Conservation (phyloP, 1,284 basidiomycete species). For the Caloboletus firmus region DNA sequence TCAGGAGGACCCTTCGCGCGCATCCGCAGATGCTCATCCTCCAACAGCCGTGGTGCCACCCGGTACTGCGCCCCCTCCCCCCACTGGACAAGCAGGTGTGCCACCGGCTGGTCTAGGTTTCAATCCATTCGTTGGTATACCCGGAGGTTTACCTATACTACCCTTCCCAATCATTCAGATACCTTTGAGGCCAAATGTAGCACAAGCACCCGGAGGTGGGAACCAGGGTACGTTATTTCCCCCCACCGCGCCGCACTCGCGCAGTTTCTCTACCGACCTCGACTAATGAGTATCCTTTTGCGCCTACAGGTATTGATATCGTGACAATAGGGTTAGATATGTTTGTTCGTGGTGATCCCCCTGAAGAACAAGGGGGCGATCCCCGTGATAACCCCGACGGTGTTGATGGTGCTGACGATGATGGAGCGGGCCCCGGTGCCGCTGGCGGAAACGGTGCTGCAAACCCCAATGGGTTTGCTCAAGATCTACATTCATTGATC, state of each 20-base stretch:
- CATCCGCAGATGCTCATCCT: constrained; percentile 1
- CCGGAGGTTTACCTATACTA: constrained; percentile 26
- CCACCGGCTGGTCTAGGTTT: constrained; percentile 13
- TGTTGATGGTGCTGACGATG: constrained; percentile 2
- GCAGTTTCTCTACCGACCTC: constrained; percentile 20
- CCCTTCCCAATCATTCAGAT: constrained; percentile 31
- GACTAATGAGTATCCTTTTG: constrained; percentile 15
- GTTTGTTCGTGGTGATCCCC: constrained; percentile 28
- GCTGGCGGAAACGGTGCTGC: constrained; percentile 17
- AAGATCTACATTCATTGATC: constrained; percentile 27
- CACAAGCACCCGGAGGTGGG: constrained; percentile 11
- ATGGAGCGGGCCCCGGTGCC: constrained; percentile 3
- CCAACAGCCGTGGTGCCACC: constrained; percentile 1
- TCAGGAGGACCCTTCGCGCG: constrained; percentile 1
- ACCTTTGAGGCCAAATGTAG: constrained; percentile 22
- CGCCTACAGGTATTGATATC: constrained; percentile 22
- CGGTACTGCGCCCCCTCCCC: constrained; percentile 1
- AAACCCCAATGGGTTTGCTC: constrained; percentile 21
- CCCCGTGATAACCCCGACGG: constrained; percentile 10
- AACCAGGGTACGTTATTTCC: constrained; percentile 21
- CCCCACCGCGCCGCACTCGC: background rate
- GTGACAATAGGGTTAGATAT: constrained; percentile 34
- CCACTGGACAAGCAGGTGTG: constrained; percentile 12
- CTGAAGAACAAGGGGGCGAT: constrained; percentile 7
- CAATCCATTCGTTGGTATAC: constrained; percentile 20